These are phyloP conservation scores for Paulownia fortunei DNA, from an alignment of 257 asterid genomes.

Conservation along the genomic window DNA sequence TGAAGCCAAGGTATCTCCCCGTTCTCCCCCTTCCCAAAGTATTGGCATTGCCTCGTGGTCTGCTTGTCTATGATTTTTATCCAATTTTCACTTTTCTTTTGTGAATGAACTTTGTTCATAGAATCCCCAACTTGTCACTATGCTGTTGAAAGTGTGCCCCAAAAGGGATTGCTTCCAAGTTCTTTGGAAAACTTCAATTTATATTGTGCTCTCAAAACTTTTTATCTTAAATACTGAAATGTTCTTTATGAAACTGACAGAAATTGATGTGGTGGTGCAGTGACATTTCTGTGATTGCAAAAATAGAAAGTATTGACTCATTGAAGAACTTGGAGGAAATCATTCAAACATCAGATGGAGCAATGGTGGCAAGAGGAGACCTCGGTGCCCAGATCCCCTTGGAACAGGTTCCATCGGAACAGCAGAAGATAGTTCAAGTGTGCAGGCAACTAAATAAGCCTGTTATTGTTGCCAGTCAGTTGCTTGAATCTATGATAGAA, in stretches of 20 bases:
- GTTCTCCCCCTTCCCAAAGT: not conserved
- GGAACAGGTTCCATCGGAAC: conserved; percentile 94
- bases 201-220: not conserved
- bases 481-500: conserved; percentile 94
- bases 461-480: conserved; percentile 87
- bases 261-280: conserved; percentile 48
- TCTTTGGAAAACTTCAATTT: not conserved
- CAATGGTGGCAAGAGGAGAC: conserved; percentile 97
- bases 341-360: conserved; percentile 83
- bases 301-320: conserved; percentile 92
- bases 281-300: conserved; percentile 80
- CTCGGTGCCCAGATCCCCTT: conserved; percentile 90
- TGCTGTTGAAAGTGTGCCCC: conserved; percentile 1
- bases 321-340: conserved; percentile 83
- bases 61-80: not conserved
- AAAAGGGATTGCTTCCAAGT: not conserved
- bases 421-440: conserved; percentile 76
- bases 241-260: conserved; percentile 2
- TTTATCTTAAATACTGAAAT: not conserved
- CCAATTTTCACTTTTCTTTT: not conserved
- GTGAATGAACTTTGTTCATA: not conserved
- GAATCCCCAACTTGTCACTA: not conserved
- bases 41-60: conserved; percentile 2
- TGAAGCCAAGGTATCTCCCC: conserved; percentile 1
- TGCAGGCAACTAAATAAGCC: conserved; percentile 84